Evolutionary conservation across 768 basidiomycete genomes (phyloP).

Genomic region (Nidula microcarpa): DNA sequence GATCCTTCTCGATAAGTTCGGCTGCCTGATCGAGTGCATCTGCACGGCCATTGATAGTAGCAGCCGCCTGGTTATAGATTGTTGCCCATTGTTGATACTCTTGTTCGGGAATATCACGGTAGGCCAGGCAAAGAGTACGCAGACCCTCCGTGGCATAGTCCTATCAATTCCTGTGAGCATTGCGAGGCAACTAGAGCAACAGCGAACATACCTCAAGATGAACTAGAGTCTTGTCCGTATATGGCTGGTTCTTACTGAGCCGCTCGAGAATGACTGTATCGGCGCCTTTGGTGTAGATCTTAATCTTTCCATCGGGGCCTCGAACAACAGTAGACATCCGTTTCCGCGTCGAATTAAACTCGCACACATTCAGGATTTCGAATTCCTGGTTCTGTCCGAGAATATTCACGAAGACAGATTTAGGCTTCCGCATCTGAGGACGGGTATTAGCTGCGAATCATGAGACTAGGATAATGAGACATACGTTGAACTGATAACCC

Average conservation of each 20-base stretch:
- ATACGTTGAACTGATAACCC: constrained; percentile 91
- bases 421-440: constrained; percentile 87
- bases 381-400: constrained; percentile 73
- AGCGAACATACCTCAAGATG: constrained; percentile 77
- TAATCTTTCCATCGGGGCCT: constrained; percentile 85
- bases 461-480: constrained; percentile 22
- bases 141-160: constrained; percentile 98
- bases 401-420: constrained; percentile 87
- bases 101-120: constrained; percentile 84
- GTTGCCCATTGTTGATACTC: constrained; percentile 88
- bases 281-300: constrained; percentile 94
- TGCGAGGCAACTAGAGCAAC: constrained; percentile 1
- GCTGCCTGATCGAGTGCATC: constrained; percentile 94
- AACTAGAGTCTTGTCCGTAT: constrained; percentile 78
- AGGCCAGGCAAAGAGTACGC: constrained; percentile 94
- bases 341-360: constrained; percentile 97
- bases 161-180: constrained; percentile 25
- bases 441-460: neutral
- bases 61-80: constrained; percentile 89
- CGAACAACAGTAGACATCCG: constrained; percentile 96
- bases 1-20: constrained; percentile 92
- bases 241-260: constrained; percentile 79
- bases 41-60: constrained; percentile 92
- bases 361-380: constrained; percentile 93
- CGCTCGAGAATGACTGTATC: constrained; percentile 97